Conservation (phyloP, 1,284 basidiomycete species). For the Leucoagaricus sp. region DNA sequence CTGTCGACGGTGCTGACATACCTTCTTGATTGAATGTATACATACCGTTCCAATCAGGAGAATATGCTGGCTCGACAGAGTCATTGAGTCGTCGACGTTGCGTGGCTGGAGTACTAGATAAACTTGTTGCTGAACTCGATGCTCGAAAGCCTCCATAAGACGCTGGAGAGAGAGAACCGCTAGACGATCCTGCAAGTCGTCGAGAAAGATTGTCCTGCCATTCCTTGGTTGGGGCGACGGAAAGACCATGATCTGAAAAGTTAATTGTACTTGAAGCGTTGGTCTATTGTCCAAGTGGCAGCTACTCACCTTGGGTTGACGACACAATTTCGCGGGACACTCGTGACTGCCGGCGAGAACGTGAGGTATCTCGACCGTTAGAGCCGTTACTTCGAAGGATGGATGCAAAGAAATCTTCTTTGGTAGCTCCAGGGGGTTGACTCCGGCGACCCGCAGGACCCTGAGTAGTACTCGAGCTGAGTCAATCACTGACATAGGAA, state of each 20-base stretch:
- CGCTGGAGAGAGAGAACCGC: conserved; percentile 17
- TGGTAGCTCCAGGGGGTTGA: conserved; percentile 52
- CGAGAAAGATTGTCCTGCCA: conserved; percentile 74
- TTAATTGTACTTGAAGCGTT: background rate
- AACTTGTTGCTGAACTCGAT: conserved; percentile 20
- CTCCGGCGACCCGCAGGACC: conserved; percentile 62
- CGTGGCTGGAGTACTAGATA: conserved; percentile 32
- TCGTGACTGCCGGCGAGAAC: conserved; percentile 72
- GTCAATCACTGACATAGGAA: conserved; percentile 7
- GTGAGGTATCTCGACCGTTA: conserved; percentile 53
- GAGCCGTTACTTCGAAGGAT: conserved; percentile 63
- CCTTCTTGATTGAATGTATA: conserved; percentile 52
- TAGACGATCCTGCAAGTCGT: conserved; percentile 43
- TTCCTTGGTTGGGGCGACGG: conserved; percentile 67
- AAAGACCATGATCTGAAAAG: conserved; percentile 53
- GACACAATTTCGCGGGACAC: conserved; percentile 78
- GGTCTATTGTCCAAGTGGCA: background rate
- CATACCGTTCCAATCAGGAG: conserved; percentile 53
- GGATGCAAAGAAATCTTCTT: conserved; percentile 72
- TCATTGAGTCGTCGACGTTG: conserved; percentile 46
- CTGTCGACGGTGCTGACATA: conserved; percentile 16
- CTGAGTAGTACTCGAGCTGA: conserved; percentile 35
- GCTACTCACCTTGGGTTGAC: conserved; percentile 52
- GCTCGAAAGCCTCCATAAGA: conserved; percentile 14
- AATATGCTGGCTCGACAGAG: conserved; percentile 23